These are phyloP conservation scores for Aspergillus pseudoterreus DNA, from an alignment of 2,329 filamentous ascomycete species.

Conservation along the genomic window DNA sequence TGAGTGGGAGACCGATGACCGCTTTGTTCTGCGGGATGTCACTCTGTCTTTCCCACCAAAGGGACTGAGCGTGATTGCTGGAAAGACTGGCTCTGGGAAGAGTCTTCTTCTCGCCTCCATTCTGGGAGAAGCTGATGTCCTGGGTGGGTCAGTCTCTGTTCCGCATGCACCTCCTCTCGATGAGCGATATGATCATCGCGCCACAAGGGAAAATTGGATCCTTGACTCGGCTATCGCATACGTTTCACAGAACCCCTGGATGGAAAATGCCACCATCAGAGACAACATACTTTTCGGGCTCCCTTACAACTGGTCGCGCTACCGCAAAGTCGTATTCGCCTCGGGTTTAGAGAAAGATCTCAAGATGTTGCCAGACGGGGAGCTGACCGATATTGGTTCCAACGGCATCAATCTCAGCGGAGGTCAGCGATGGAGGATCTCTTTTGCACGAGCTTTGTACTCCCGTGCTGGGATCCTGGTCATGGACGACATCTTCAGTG, in stretches of 20 bases:
- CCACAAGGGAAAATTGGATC: slow-evolving; percentile 63
- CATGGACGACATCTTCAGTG: slow-evolving; percentile 78
- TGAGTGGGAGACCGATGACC: slow-evolving; percentile 30
- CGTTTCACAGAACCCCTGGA: slow-evolving; percentile 78
- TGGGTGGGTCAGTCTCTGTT: slow-evolving; percentile 57
- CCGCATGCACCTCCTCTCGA: slow-evolving; percentile 47
- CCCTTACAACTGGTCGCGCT: slow-evolving; percentile 65
- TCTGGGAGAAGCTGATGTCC: slow-evolving; percentile 68
- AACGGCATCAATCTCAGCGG: slow-evolving; percentile 83
- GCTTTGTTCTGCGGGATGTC: slow-evolving; percentile 62
- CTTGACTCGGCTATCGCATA: slow-evolving; percentile 68
- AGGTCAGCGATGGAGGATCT: slow-evolving; percentile 78
- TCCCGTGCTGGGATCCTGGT: slow-evolving; percentile 72
- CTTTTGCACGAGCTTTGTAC: slow-evolving; percentile 75
- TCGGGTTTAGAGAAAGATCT: slow-evolving; percentile 75
- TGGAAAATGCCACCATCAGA: slow-evolving; percentile 74
- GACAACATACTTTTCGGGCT: slow-evolving; percentile 78
- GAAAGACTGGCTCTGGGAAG: slow-evolving; percentile 74
- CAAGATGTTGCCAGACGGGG: slow-evolving; percentile 70
- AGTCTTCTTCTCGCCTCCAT: slow-evolving; percentile 69
- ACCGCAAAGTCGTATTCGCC: slow-evolving; percentile 65
- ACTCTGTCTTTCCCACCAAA: slow-evolving; percentile 66
- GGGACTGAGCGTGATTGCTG: slow-evolving; percentile 71
- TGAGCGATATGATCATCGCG: slow-evolving; percentile 62
- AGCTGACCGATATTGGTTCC: slow-evolving; percentile 75